Evolutionary conservation across 495 filamentous ascomycete species (phyloP), one percentile per base, ranked within the genome.

Genomic region (Aspergillus campestris): DNA sequence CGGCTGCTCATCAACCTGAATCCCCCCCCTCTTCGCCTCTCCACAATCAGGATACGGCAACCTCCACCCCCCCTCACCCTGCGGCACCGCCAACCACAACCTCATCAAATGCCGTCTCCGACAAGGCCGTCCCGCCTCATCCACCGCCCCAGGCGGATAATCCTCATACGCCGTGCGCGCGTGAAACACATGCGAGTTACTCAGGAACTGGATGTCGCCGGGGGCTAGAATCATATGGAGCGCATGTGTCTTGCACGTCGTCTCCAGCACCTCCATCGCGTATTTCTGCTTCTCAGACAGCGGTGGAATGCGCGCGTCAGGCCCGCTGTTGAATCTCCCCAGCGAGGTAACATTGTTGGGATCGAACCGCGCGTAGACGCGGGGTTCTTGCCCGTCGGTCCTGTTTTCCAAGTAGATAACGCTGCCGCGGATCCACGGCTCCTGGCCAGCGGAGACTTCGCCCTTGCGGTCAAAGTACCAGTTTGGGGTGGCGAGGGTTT

Each of bases 401-500:
- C 2, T 2, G 18, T 70, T 65, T 57, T 81, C 88, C 2, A 89
- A 68, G 59, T 87, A 94, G 33, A 94, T 73, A 2, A 94, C 79
- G 24, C 77, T 75, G 15, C 79, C 80, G 29, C 76, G 73, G 58
- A 91, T 85, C 56, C 78, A 95, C 40, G 82, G 79, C 33, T 89
- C 79, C 64, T 94, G 70, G 27, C 84, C 87, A 31, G 72, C 68
- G 31, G 75, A 81, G 2, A 75, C 79, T 67, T 94, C 89, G 34
- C 89, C 89, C 65, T 95, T 95, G 49, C 89, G 86, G 61, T 95
- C 89, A 58, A 95, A 92, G 67, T 92, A 94, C 89, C 89, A 95
- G 53, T 84, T 80, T 0, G 88, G 87, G 47, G 79, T 64, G 3
- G 83, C 81, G 40, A 95, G 70, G 30, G 78, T 78, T 62, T 83